Evolutionary conservation across 768 basidiomycete species (phyloP).

Genomic region (Galerina marginata): DNA sequence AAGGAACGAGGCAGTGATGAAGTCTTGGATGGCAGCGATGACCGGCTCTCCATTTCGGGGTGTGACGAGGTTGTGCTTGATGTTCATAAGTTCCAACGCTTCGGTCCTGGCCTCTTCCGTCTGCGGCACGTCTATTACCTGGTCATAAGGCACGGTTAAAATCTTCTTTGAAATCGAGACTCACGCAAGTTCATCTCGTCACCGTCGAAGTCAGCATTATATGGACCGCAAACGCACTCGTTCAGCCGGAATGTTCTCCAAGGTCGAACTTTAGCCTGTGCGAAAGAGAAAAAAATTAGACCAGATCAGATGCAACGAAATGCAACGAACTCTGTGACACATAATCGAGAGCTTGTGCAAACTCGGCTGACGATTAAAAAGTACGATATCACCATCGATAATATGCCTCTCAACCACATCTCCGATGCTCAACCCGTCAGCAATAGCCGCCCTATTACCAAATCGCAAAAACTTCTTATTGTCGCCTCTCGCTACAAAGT

Average conservation of each 20-base stretch:
- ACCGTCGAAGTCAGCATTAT: slow-evolving; percentile 99
- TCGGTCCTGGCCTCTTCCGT: slow-evolving; percentile 98
- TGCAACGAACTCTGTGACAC: slow-evolving; percentile 84
- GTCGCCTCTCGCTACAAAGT: slow-evolving; percentile 85
- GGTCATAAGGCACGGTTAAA: neutral
- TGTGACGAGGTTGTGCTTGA: slow-evolving; percentile 96
- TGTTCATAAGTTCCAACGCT: slow-evolving; percentile 95
- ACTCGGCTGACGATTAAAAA: slow-evolving; percentile 99
- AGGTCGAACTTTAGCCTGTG: slow-evolving; percentile 85
- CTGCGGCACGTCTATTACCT: slow-evolving; percentile 86
- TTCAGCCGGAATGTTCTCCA: slow-evolving; percentile 98
- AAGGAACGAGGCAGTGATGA: slow-evolving; percentile 97
- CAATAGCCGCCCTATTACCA: slow-evolving; percentile 79
- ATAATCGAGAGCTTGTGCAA: slow-evolving; percentile 99
- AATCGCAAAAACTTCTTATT: slow-evolving; percentile 92
- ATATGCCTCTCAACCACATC: slow-evolving; percentile 96
- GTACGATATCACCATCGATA: slow-evolving; percentile 91
- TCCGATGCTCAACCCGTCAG: slow-evolving; percentile 82
- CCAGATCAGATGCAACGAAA: neutral
- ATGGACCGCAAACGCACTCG: slow-evolving; percentile 99
- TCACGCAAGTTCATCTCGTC: slow-evolving; percentile 99
- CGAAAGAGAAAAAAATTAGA: slow-evolving; percentile 1
- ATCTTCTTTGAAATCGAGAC: slow-evolving; percentile 28
- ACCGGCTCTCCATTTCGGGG: slow-evolving; percentile 99
- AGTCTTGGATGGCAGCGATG: slow-evolving; percentile 99